These are phyloP conservation scores for Coniochaeta pulveracea DNA, from an alignment of 2,329 filamentous ascomycete genomes.

Conservation along the genomic window DNA sequence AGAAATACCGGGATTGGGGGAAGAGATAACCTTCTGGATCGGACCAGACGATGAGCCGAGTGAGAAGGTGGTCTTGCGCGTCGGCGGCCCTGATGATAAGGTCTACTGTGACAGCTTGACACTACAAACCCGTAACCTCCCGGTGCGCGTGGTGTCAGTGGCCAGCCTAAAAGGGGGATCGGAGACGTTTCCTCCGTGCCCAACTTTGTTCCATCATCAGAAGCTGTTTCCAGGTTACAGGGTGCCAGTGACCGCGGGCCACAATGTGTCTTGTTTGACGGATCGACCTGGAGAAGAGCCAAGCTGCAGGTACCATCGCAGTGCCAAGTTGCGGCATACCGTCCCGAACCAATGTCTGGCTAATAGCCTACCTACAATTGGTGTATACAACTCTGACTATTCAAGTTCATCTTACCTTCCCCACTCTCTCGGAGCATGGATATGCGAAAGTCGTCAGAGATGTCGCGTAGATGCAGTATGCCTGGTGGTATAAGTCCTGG, in stretches of 20 bases:
- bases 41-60: neutral
- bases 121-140: no score
- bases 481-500: neutral
- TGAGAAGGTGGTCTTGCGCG: neutral
- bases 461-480: neutral
- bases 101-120: neutral
- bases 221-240: no score
- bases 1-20: neutral
- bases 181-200: no score
- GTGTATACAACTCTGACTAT: neutral
- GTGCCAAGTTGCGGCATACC: neutral
- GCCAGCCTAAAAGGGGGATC: no score
- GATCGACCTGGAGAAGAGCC: constrained; percentile 5
- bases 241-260: no score
- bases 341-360: neutral
- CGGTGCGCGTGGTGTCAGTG: no score
- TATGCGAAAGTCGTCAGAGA: neutral
- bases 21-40: neutral
- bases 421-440: constrained; percentile 1
- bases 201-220: no score
- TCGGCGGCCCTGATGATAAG: neutral
- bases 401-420: constrained; percentile 1
- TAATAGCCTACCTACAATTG: neutral
- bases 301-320: neutral
- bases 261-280: no score